These are phyloP conservation scores for Cochliopodium minus DNA, from an alignment of 208 protist species.

Conservation along the genomic window DNA sequence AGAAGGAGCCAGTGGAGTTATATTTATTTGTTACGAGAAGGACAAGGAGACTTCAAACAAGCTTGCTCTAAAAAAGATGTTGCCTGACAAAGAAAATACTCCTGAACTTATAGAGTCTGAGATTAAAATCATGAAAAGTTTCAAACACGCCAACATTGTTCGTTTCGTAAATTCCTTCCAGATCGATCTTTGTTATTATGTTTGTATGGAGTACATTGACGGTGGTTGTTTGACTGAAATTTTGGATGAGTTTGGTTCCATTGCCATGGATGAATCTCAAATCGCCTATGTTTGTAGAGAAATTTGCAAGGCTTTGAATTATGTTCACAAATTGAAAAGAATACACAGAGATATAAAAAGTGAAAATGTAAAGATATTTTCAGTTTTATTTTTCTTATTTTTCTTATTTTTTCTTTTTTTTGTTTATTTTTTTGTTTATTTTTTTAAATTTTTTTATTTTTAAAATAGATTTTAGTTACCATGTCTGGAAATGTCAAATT, in stretches of 20 bases:
- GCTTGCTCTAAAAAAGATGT: no score
- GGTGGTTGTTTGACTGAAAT: slow-evolving; percentile 38
- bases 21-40: no score
- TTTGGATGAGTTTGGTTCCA: no score
- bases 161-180: slow-evolving; percentile 56
- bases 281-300: slow-evolving; percentile 21
- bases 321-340: slow-evolving; percentile 28
- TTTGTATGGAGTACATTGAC: slow-evolving; percentile 43
- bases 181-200: slow-evolving; percentile 15
- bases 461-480: no score
- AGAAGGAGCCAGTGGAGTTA: no score
- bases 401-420: no score
- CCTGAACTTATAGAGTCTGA: slow-evolving; percentile 52
- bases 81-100: no score
- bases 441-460: no score
- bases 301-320: slow-evolving; percentile 27
- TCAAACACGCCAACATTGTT: slow-evolving; percentile 60
- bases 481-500: slow-evolving; percentile 24
- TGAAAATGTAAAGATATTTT: slow-evolving; percentile 28
- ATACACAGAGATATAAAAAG: slow-evolving; percentile 33
- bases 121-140: slow-evolving; percentile 56
- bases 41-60: no score
- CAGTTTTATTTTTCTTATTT: no score
- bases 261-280: slow-evolving; percentile 27
- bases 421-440: no score